phyloP scores from a whole-genome alignment of 2,329 filamentous ascomycete species.

The Xylaria hypoxylon region DNA sequence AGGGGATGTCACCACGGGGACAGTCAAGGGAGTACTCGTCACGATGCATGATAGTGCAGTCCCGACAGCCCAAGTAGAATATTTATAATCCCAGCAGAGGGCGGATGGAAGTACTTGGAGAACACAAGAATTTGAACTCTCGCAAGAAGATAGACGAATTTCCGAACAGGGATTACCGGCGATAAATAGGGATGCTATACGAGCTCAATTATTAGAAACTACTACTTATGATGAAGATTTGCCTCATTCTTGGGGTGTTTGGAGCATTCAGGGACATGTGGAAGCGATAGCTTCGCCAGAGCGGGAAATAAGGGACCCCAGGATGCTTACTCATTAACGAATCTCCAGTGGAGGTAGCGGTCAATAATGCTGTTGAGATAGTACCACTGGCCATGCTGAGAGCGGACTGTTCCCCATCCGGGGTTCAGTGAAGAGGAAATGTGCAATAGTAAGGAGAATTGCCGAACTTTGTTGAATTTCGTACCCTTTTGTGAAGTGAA shows the following conservation, averaged over 20 bases:
- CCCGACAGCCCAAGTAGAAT: constrained; percentile 10
- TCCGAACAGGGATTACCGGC: constrained; percentile 11
- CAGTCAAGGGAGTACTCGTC: neutral
- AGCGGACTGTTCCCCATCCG: neutral
- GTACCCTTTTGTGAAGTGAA: neutral
- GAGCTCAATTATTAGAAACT: neutral
- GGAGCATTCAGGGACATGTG: neutral
- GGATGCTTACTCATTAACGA: constrained; percentile 7
- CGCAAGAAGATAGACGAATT: constrained; percentile 8
- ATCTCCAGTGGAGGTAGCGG: constrained; percentile 7
- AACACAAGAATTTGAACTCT: neutral
- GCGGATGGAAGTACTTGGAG: constrained; percentile 22
- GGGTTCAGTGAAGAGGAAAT: neutral
- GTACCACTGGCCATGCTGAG: constrained; percentile 8
- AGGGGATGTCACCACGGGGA: constrained; percentile 4
- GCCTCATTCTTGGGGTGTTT: neutral
- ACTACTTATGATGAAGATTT: neutral
- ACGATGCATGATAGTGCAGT: constrained; percentile 10
- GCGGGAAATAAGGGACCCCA: neutral
- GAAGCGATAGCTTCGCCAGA: neutral
- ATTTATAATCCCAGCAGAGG: constrained; percentile 18
- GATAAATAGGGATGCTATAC: constrained; percentile 5
- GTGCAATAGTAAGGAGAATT: neutral
- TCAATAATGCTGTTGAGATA: constrained; percentile 9
- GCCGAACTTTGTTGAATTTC: neutral